phyloP scores from a whole-genome alignment of 2,329 filamentous ascomycete genomes.

The Sporothrix variecibatus region DNA sequence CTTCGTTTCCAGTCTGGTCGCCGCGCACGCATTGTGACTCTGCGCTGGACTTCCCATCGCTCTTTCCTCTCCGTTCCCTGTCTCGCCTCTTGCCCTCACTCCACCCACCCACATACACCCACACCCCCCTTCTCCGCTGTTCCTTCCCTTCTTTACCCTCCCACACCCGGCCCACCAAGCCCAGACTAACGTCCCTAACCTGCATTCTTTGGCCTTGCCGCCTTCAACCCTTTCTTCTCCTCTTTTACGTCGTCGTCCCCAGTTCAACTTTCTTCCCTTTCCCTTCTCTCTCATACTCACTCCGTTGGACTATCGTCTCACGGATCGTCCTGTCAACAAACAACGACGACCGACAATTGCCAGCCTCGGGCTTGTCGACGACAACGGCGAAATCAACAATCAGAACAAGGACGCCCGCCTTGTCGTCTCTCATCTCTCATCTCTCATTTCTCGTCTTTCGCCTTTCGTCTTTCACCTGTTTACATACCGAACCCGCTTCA shows the following conservation, averaged over 20 bases:
- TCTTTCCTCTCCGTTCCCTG: slow-evolving; percentile 1
- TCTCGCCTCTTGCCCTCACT: neutral
- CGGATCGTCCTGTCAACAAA: neutral
- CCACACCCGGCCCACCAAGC: slow-evolving; percentile 3
- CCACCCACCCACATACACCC: slow-evolving; percentile 8
- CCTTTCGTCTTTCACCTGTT: neutral
- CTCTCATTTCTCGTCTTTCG: neutral
- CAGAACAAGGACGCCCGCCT: neutral
- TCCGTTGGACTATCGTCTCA: neutral
- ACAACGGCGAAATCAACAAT: neutral
- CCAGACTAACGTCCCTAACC: slow-evolving; percentile 2
- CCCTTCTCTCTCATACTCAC: neutral
- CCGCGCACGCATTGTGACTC: slow-evolving; percentile 6
- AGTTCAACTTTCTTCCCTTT: neutral
- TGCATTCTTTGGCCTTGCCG: slow-evolving; percentile 17
- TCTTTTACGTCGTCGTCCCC: slow-evolving; percentile 14
- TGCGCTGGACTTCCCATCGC: slow-evolving; percentile 3
- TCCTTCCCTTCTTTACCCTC: slow-evolving; percentile 10
- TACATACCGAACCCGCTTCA: neutral
- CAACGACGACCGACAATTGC: neutral
- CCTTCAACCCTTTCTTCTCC: neutral
- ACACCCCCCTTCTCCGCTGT: slow-evolving; percentile 11
- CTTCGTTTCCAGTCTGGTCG: neutral
- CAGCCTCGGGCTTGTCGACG: slow-evolving; percentile 1
- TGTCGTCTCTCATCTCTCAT: neutral